Percentiles rank a stretch among this genome's conserved stretches.
phyloP scores from a whole-genome alignment of 768 basidiomycete species.

The Pleurotus platypus region DNA sequence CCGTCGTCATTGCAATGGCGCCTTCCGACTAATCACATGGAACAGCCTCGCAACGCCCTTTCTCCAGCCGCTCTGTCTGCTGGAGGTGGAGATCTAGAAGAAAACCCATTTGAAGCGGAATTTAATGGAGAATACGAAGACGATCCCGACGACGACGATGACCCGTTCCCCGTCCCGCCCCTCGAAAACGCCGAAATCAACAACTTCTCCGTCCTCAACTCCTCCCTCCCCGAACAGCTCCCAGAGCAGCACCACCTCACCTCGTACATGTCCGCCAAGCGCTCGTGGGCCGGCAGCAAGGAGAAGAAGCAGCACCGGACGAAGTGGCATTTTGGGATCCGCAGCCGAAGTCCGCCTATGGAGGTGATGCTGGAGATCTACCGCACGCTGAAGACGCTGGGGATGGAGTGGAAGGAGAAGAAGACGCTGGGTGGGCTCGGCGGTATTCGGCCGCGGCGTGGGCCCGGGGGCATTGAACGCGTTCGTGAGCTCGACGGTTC shows the following conservation, averaged over 20 bases:
- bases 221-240: conserved; percentile 68
- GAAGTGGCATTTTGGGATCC: conserved; percentile 98
- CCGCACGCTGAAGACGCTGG: conserved; percentile 80
- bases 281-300: conserved; percentile 32
- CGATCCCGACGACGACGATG: conserved; percentile 39
- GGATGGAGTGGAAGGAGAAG: conserved; percentile 99
- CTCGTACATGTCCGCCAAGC: conserved; percentile 58
- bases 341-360: conserved; percentile 93
- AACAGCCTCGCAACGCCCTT: conserved; percentile 64
- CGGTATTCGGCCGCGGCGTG: conserved; percentile 36
- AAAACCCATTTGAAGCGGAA: conserved; percentile 79
- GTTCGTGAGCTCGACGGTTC: conserved; percentile 57
- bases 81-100: conserved; percentile 55
- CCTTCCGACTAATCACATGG: neutral
- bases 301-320: conserved; percentile 76
- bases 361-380: conserved; percentile 99
- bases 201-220: conserved; percentile 87
- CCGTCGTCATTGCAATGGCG: neutral
- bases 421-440: conserved; percentile 71
- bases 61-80: conserved; percentile 71
- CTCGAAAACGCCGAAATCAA: conserved; percentile 38
- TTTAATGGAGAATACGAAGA: conserved; percentile 64
- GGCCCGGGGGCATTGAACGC: conserved; percentile 47
- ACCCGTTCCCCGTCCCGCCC: conserved; percentile 29
- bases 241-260: conserved; percentile 65